These are phyloP conservation scores for Cymbopogon citratus DNA, from an alignment of 176 grass and related monocot species.

Conservation along the genomic window DNA sequence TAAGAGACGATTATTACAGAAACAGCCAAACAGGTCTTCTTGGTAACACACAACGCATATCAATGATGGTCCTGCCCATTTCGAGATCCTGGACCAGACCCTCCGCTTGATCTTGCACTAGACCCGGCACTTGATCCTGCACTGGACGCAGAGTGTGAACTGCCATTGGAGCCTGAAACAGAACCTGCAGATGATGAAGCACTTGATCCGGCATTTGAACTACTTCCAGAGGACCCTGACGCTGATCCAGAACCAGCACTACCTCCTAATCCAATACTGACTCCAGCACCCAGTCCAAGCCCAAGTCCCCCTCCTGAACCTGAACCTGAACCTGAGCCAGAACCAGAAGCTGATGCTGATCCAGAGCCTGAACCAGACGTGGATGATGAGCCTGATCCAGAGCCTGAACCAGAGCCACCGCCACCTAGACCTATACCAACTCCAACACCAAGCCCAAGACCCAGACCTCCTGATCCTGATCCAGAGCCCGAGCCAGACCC, in stretches of 20 bases:
- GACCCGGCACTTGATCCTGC: not conserved
- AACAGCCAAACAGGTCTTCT: not conserved
- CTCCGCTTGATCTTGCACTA: not conserved
- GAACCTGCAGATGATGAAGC: not conserved
- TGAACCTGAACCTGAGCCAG: not conserved
- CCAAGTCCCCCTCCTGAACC: conserved; percentile 10
- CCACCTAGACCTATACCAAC: conserved; percentile 42
- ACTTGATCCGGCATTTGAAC: not conserved
- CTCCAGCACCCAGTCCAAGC: conserved; percentile 11
- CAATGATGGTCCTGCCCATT: not conserved
- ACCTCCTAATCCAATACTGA: not conserved
- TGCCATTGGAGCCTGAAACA: not conserved
- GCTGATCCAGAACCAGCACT: not conserved
- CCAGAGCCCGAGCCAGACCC: conserved; percentile 6
- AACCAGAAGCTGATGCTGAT: conserved; percentile 22
- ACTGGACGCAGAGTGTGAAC: not conserved
- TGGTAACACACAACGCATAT: not conserved
- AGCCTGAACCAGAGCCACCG: not conserved
- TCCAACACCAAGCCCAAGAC: conserved; percentile 21
- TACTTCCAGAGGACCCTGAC: not conserved
- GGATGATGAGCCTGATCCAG: not conserved
- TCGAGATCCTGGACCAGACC: not conserved
- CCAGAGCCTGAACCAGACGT: conserved; percentile 1
- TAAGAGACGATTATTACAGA: not conserved
- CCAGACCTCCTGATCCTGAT: too few relatives aligned